Conservation (phyloP, 2,329 filamentous ascomycete genomes). For the Ophioceras dolichostomum region DNA sequence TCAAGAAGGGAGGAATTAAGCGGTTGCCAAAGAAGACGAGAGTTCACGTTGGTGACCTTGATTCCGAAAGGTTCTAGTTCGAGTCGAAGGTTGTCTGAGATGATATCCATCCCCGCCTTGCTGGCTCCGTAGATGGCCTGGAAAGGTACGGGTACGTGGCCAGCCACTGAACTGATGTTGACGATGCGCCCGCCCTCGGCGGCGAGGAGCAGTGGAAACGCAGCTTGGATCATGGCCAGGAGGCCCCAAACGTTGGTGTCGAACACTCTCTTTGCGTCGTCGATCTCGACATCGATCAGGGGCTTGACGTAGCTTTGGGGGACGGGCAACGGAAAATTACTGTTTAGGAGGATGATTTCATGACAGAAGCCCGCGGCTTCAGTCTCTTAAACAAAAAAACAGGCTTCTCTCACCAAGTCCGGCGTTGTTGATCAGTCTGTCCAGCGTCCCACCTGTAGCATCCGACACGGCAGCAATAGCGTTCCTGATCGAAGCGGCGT, state of each 20-base stretch:
- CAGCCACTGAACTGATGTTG: conserved; percentile 6
- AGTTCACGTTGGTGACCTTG: background rate
- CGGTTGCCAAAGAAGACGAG: no score
- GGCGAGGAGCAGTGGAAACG: conserved; percentile 15
- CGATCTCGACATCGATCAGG: conserved; percentile 20
- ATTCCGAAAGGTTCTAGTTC: background rate
- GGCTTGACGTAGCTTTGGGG: conserved; percentile 18
- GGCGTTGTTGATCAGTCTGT: conserved; percentile 18
- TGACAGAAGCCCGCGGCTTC: no score
- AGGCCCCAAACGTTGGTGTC: conserved; percentile 29
- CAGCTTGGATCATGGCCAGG: conserved; percentile 23
- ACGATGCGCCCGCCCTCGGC: conserved; percentile 13
- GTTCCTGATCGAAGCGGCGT: conserved; percentile 9
- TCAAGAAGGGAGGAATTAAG: no score
- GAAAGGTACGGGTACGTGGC: background rate
- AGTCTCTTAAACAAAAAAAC: no score
- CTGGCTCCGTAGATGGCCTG: background rate
- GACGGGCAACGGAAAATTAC: no score
- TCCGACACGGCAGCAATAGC: conserved; percentile 7
- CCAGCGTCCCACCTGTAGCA: conserved; percentile 12
- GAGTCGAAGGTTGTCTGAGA: background rate
- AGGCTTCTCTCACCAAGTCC: conserved; percentile 6
- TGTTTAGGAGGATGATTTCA: no score
- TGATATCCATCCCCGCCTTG: background rate
- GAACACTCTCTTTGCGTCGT: conserved; percentile 21